phyloP scores from a whole-genome alignment of 305 asterid genomes.

The Solanum aculeatissimum region DNA sequence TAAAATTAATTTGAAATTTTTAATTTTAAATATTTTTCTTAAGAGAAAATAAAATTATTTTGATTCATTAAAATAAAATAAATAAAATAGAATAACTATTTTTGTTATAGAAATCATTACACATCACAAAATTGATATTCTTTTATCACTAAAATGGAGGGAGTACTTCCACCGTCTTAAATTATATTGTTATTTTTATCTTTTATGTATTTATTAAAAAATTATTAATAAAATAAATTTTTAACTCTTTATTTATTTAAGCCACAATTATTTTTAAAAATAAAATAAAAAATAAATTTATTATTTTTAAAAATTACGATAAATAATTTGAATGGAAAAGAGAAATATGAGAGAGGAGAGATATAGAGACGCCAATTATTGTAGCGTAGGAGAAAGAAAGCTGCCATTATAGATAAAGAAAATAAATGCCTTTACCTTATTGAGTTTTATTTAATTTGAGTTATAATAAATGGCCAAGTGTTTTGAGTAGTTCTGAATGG shows the following conservation, averaged over 20 bases:
- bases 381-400: not conserved
- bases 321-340: not conserved
- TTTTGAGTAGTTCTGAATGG: not conserved
- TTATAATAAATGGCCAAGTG: not conserved
- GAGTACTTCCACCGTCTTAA: not conserved
- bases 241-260: not conserved
- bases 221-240: not conserved
- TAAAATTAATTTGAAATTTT: too few relatives aligned
- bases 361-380: not conserved
- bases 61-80: not conserved
- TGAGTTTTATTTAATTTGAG: not conserved
- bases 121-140: not conserved
- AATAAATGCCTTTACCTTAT: not conserved
- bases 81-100: not conserved
- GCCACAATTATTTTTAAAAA: too few relatives aligned
- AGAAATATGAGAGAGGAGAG: not conserved
- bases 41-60: not conserved
- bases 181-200: not conserved
- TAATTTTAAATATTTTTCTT: too few relatives aligned
- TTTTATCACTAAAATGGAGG: not conserved
- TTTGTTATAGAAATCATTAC: not conserved
- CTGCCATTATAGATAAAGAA: not conserved
- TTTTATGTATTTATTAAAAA: not conserved
- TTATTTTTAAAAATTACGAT: not conserved
- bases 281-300: too few relatives aligned